Evolutionary conservation across 441 rosid species (phyloP), one percentile per base, ranked within the genome.

Genomic region (Theobroma grandiflorum): DNA sequence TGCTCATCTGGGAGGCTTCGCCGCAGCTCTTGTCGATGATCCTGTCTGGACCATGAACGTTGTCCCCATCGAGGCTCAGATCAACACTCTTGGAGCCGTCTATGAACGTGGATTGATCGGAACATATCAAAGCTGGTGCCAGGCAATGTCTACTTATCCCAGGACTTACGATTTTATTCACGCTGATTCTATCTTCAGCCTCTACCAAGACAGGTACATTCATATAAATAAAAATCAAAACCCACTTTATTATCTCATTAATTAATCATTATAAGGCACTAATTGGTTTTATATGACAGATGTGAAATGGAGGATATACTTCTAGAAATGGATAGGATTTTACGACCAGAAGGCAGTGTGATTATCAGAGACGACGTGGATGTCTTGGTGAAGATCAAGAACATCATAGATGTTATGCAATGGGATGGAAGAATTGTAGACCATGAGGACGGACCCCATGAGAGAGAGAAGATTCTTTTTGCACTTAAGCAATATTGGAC

Each of bases 61-160:
- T 6, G 90, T 89, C 63, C 91, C 93, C 0, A 86, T 86, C 11
- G 89, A 91, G 69, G 90, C 87, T 2, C 63, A 74, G 49, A 66
- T 70, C 81, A 85, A 89, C 78, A 89, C 93, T 0, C 93, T 91
- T 1, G 93, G 95, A 50, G 88, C 86, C 31, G 79, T 91, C 8
- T 91, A 88, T 59, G 93, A 91, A 80, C 92, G 95, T 0, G 95
- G 95, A 12, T 75, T 91, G 65, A 89, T 90, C 3, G 95, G 95
- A 78, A 89, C 93, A 1, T 90, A 91, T 80, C 95, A 91, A 63
- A 90, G 85, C 72, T 91, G 95, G 95, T 89, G 95, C 16, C 93
- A 91, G 82, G 93, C 95, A 49, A 87, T 92, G 94, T 92, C 95
- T 53, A 92, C 91, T 14, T 92, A 90, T 76, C 95, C 95, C 35